Evolutionary conservation across 2,329 filamentous ascomycete species (phyloP), one percentile per base, ranked within the genome.

Genomic region (Alternaria burnsii): DNA sequence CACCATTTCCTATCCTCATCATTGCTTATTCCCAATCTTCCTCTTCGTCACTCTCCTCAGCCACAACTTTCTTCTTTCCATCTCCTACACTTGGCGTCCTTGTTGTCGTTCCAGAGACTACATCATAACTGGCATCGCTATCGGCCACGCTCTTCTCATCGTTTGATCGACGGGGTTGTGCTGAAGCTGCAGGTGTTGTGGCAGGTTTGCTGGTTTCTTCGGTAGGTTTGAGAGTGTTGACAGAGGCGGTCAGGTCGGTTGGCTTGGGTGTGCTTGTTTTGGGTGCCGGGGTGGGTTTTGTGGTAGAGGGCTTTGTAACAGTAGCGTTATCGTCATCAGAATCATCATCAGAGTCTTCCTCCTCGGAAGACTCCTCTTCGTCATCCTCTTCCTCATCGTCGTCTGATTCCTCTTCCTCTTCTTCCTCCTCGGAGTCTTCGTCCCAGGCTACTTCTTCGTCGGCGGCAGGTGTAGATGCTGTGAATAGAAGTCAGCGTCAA

Each of bases 121-220:
- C 86, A 77, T 99, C 95, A 78, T 99, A 99, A 81, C 93, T 97
- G 18, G 92, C 92, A 71, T 99, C 95, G 76, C 94, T 97, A 72
- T 95, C 95, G 8, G 93, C 89, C 69, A 95, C 91, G 26, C 92
- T 96, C 77, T 94, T 93, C 77, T 78, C 77, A 46, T 83, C 80
- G 72, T 96, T 91, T 26, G 93, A 96, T 40, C 82, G 81, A 55
- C 92, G 89, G 18, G 88, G 82, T 38, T 72, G 69, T 30, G 81
- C 80, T 26, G 89, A 14, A 36, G 32, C 85, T 78, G 92, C 3
- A 42, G 40, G 11, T 24, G 40, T 14, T 24, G 18, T 8, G 12
- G 12, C 20, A 14, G 40, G 20, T 92, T 48, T 88, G 81, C 63
- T 65, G 73, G 65, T 62, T 16, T 66, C 56, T 3, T 57, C 55